Conservation (phyloP, 192 early-diverging fungal genomes). For the Mortierella hygrophila region DNA sequence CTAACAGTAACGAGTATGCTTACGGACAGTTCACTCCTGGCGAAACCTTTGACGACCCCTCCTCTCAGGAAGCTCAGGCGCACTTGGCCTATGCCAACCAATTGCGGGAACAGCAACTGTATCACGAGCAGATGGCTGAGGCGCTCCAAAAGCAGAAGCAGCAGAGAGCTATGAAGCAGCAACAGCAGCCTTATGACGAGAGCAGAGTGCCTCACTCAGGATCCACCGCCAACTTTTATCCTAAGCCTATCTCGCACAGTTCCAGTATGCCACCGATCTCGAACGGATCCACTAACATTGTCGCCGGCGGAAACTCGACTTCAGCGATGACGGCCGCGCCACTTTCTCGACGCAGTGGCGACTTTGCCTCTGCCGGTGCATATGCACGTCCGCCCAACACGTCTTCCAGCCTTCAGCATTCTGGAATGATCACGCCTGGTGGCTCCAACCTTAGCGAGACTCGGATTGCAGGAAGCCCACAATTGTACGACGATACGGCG, state of each 20-base stretch:
- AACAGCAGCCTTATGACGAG: background rate
- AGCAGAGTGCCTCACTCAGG: slow-evolving; percentile 22
- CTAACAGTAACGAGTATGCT: slow-evolving; percentile 11
- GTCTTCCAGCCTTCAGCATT: background rate
- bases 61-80: slow-evolving; percentile 43
- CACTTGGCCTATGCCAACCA: slow-evolving; percentile 52
- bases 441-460: background rate
- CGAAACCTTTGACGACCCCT: slow-evolving; percentile 41
- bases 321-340: background rate
- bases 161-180: slow-evolving; percentile 17
- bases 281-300: background rate
- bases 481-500: slow-evolving; percentile 7
- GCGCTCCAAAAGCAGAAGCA: slow-evolving; percentile 40
- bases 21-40: slow-evolving; percentile 24
- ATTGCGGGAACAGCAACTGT: slow-evolving; percentile 44
- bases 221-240: slow-evolving; percentile 40
- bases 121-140: slow-evolving; percentile 52
- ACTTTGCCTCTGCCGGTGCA: background rate
- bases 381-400: background rate
- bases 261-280: slow-evolving; percentile 12
- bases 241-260: slow-evolving; percentile 13
- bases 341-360: background rate
- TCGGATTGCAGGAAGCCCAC: slow-evolving; percentile 25
- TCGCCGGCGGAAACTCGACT: background rate
- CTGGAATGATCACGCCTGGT: slow-evolving; percentile 45